Evolutionary conservation across 1,284 basidiomycete genomes (phyloP).

Genomic region (Malassezia sp.): DNA sequence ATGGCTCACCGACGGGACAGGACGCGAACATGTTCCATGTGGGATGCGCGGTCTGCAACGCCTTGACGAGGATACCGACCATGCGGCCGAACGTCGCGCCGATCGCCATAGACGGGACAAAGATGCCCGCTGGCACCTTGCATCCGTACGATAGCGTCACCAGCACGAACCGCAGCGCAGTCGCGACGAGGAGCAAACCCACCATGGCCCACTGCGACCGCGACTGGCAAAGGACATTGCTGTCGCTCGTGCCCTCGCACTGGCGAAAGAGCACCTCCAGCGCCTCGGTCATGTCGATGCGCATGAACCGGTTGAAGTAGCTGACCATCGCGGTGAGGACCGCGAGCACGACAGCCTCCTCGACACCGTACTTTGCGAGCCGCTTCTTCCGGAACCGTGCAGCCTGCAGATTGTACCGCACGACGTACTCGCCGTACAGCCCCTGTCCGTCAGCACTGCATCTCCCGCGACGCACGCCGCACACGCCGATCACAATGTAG

Average conservation of each 20-base stretch:
- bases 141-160: constrained; percentile 89
- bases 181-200: constrained; percentile 81
- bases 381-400: constrained; percentile 85
- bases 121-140: constrained; percentile 94
- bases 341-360: constrained; percentile 78
- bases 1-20: constrained; percentile 81
- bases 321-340: constrained; percentile 78
- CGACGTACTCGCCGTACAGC: constrained; percentile 88
- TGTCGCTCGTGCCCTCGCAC: constrained; percentile 86
- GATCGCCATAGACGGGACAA: constrained; percentile 92
- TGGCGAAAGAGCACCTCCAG: constrained; percentile 93
- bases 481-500: constrained; percentile 84
- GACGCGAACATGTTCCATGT: constrained; percentile 72
- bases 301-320: constrained; percentile 85
- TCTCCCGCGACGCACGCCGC: constrained; percentile 55
- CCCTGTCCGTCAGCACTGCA: too few relatives aligned
- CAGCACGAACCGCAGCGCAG: constrained; percentile 70
- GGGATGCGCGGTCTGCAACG: constrained; percentile 71
- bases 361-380: constrained; percentile 68
- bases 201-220: constrained; percentile 87
- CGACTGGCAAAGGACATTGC: constrained; percentile 88
- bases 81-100: constrained; percentile 88
- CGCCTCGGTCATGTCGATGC: constrained; percentile 96
- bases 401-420: constrained; percentile 92
- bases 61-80: constrained; percentile 72